Evolutionary conservation across 768 basidiomycete species (phyloP).

Genomic region (Leccinum uliginosum): DNA sequence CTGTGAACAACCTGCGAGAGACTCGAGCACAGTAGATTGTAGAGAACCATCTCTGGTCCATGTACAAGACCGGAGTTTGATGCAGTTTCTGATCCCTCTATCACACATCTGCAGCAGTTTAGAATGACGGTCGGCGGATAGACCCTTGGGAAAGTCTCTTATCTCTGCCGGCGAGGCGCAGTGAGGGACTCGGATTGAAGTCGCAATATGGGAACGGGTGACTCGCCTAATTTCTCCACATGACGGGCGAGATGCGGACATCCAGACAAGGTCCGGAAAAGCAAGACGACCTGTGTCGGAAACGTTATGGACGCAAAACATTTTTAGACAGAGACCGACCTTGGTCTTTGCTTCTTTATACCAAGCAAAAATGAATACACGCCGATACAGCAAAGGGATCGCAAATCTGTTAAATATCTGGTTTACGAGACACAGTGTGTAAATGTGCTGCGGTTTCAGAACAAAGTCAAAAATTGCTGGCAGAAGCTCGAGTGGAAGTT

Average conservation of each 20-base stretch:
- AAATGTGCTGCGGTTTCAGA: conserved; percentile 49
- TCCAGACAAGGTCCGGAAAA: conserved; percentile 59
- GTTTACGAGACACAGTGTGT: conserved; percentile 52
- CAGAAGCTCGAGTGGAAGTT: conserved; percentile 66
- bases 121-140: conserved; percentile 29
- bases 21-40: conserved; percentile 52
- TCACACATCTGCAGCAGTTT: conserved; percentile 39
- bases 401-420: conserved; percentile 51
- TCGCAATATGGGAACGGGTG: background rate
- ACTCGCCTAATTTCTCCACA: conserved; percentile 56
- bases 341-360: conserved; percentile 59
- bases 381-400: conserved; percentile 49
- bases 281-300: conserved; percentile 44
- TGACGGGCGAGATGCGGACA: conserved; percentile 53
- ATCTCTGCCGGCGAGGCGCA: conserved; percentile 48
- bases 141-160: conserved; percentile 64
- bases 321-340: conserved; percentile 32
- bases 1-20: conserved; percentile 38
- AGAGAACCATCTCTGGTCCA: conserved; percentile 83
- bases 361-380: conserved; percentile 66
- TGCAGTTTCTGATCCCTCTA: conserved; percentile 55
- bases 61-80: conserved; percentile 56
- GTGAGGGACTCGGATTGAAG: conserved; percentile 1
- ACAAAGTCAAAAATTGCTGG: conserved; percentile 51
- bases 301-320: background rate